Conservation (phyloP, 2,329 filamentous ascomycete genomes). For the Diaporthe sp. region DNA sequence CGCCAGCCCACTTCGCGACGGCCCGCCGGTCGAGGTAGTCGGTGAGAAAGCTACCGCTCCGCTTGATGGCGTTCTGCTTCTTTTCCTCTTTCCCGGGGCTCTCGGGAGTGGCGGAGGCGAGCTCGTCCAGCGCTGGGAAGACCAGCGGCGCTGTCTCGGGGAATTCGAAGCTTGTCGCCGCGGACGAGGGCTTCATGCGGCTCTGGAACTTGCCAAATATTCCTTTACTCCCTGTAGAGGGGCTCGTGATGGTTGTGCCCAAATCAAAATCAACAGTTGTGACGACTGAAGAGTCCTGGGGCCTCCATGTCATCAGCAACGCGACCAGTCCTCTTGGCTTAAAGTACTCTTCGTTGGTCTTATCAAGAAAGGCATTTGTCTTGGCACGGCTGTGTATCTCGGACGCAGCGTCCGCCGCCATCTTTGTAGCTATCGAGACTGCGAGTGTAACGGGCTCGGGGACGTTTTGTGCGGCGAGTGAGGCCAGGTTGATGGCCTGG, state of each 20-base stretch:
- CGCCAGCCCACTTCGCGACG: conserved; percentile 44
- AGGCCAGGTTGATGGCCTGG: conserved; percentile 58
- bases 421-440: conserved; percentile 59
- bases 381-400: conserved; percentile 57
- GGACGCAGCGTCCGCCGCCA: conserved; percentile 57
- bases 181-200: conserved; percentile 55
- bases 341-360: conserved; percentile 70
- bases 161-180: conserved; percentile 55
- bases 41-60: conserved; percentile 44
- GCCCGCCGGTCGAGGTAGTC: conserved; percentile 45
- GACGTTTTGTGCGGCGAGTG: conserved; percentile 54
- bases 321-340: conserved; percentile 67
- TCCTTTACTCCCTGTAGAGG: conserved; percentile 43
- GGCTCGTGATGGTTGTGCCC: conserved; percentile 50
- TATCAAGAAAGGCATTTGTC: conserved; percentile 68
- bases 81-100: conserved; percentile 42
- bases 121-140: conserved; percentile 59
- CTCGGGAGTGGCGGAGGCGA: conserved; percentile 40
- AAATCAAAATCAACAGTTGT: conserved; percentile 52
- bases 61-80: conserved; percentile 43
- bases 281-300: conserved; percentile 51
- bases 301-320: conserved; percentile 66
- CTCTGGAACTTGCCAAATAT: conserved; percentile 47
- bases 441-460: conserved; percentile 58
- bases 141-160: conserved; percentile 63